A percentile compares a stretch with the other conserved stretches of the same genome.
Evolutionary conservation across 768 basidiomycete species (phyloP).

Genomic region (Phaeotremella skinneri): DNA sequence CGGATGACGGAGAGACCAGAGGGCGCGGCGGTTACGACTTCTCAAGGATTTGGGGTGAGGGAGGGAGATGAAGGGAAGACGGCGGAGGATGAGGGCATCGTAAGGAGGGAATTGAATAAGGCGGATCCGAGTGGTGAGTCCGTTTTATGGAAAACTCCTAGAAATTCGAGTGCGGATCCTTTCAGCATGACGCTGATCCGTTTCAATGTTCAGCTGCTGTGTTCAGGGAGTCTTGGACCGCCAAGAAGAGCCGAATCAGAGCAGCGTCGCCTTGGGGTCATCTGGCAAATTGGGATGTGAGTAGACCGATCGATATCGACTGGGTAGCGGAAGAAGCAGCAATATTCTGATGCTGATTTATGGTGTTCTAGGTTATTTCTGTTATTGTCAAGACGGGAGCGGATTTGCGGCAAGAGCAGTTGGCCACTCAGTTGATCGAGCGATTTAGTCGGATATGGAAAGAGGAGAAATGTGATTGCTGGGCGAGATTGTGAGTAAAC

Average conservation of each 20-base stretch:
- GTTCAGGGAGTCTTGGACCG: conserved; percentile 89
- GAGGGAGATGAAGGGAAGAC: conserved; percentile 60
- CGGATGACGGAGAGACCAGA: conserved; percentile 63
- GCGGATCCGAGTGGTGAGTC: conserved; percentile 77
- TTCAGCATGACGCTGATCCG: neutral
- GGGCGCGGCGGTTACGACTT: conserved; percentile 36
- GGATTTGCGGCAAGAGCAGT: conserved; percentile 93
- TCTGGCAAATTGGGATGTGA: conserved; percentile 64
- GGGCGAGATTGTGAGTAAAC: conserved; percentile 74
- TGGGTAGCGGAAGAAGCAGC: neutral
- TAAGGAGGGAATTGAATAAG: conserved; percentile 87
- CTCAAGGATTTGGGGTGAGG: conserved; percentile 8
- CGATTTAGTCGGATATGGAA: conserved; percentile 93
- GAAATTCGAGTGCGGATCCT: neutral
- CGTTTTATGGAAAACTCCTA: neutral
- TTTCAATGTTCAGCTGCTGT: conserved; percentile 61
- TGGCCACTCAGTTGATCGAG: conserved; percentile 89
- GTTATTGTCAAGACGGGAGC: conserved; percentile 98
- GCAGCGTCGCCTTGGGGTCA: conserved; percentile 95
- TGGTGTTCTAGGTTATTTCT: conserved; percentile 87
- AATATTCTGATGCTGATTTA: conserved; percentile 14
- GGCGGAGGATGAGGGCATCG: conserved; percentile 88
- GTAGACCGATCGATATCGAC: conserved; percentile 12
- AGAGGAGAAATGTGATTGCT: conserved; percentile 86
- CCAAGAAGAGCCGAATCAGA: conserved; percentile 93